These are phyloP conservation scores for Achlya hypogyna DNA, from an alignment of 352 stramenopile species.

Conservation along the genomic window DNA sequence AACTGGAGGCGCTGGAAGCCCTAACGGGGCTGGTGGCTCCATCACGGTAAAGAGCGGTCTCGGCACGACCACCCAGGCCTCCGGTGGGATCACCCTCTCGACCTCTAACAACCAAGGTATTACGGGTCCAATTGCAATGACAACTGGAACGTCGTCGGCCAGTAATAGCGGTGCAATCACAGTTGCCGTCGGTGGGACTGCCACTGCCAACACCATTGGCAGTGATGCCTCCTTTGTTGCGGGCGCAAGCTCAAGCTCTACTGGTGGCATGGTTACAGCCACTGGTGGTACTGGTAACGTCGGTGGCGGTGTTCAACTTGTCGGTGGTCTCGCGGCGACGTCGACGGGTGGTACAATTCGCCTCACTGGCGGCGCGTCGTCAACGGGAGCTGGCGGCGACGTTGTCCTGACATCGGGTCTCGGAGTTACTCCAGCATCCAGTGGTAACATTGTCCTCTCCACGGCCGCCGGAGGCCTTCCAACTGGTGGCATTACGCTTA, in stretches of 20 bases:
- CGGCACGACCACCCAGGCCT: not conserved
- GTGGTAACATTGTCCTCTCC: slow-evolving; percentile 7
- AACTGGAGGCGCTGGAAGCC: not conserved
- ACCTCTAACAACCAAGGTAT: not conserved
- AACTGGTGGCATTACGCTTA: slow-evolving; percentile 1
- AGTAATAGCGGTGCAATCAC: not conserved
- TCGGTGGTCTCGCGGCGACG: not conserved
- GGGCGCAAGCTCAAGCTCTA: not conserved
- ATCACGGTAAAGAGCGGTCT: not conserved
- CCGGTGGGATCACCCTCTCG: not conserved
- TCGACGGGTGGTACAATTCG: slow-evolving; percentile 1
- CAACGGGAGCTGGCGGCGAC: not conserved
- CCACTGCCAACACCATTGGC: not conserved
- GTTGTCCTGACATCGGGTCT: not conserved
- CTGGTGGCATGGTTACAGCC: not conserved
- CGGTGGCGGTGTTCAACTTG: slow-evolving; percentile 12
- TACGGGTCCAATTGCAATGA: not conserved
- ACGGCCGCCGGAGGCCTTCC: not conserved
- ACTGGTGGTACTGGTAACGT: slow-evolving; percentile 6
- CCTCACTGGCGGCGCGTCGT: slow-evolving; percentile 4
- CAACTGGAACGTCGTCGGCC: not conserved
- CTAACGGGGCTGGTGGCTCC: not conserved
- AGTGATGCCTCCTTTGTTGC: slow-evolving; percentile 1
- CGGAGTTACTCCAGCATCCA: not conserved
- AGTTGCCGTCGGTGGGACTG: not conserved